A percentile compares a stretch with the other conserved stretches of the same genome.
phyloP scores from a whole-genome alignment of 202 grass and related monocot species.

The Digitaria exilis region DNA sequence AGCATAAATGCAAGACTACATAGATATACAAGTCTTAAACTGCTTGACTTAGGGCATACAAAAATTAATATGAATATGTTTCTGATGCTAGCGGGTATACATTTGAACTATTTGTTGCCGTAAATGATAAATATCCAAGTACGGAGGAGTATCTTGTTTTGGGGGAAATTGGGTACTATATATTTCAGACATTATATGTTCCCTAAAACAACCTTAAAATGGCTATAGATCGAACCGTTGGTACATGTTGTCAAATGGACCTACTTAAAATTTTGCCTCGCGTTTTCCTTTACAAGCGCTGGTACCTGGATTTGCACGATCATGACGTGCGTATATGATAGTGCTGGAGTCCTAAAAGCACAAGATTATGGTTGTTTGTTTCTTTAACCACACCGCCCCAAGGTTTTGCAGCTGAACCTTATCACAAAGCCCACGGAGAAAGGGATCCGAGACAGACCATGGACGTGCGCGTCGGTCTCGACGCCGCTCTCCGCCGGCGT shows the following conservation, averaged over 20 bases:
- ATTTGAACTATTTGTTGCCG: too few species aligned
- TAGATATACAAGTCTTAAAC: too few species aligned
- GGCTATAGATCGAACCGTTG: background rate
- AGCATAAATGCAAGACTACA: too few species aligned
- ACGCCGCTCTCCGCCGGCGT: constrained; percentile 23
- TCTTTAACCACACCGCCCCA: background rate
- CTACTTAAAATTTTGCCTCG: background rate
- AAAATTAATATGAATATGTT: too few species aligned
- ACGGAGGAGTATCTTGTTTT: too few species aligned
- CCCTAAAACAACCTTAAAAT: background rate
- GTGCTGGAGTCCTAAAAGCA: background rate
- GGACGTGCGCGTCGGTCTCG: constrained; percentile 15
- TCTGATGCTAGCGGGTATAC: too few species aligned
- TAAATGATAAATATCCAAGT: too few species aligned
- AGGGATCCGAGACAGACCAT: background rate
- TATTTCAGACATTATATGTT: too few species aligned
- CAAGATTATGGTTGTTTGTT: background rate
- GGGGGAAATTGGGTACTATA: too few species aligned
- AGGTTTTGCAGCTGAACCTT: background rate
- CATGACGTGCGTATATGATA: background rate
- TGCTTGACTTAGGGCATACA: too few species aligned
- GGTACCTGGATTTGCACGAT: background rate
- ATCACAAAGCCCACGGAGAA: background rate
- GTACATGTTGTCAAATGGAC: background rate
- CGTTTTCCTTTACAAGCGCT: background rate